Evolutionary conservation across 2,329 filamentous ascomycete genomes (phyloP), one percentile per base, ranked within the genome.

Genomic region (Pestalotiopsis sp.): DNA sequence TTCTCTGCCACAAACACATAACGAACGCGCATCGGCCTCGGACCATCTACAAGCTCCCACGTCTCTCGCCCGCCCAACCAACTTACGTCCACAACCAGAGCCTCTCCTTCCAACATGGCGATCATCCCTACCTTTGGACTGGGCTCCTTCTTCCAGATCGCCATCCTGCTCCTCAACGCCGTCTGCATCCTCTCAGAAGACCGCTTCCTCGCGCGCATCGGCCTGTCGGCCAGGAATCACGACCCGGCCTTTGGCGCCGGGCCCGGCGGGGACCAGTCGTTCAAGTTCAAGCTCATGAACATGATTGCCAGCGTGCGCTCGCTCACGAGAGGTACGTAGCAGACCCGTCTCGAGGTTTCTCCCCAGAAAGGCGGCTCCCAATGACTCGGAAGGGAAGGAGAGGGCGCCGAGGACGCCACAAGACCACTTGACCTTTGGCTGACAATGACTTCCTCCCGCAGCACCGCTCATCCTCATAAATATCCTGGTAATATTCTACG

Each of bases 121-220:
- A 87, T 95, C 83, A 83, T 89, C 72, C 87, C 87, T 66, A 93
- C 90, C 76, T 86, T 96, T 69, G 85, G 96, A 80, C 95, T 95
- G 80, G 88, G 91, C 91, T 81, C 68, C 57, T 36, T 67, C 66
- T 56, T 70, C 38, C 70, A 57, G 40, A 64, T 65, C 60, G 68
- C 57, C 74, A 86, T 97, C 79, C 93, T 98, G 77, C 89, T 98
- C 79, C 91, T 96, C 82, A 99, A 99, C 82, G 93, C 94, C 73
- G 92, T 98, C 78, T 94, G 95, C 72, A 90, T 98, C 78, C 92
- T 98, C 73, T 97, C 94, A 75, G 95, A 97, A 89, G 94, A 97
- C 83, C 92, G 94, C 71, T 97, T 97, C 81, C 92, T 97, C 73
- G 92, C 91, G 67, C 90, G 93, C 81, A 94, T 98, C 77, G 95